phyloP scores from a whole-genome alignment of 2,329 filamentous ascomycete genomes.

The Trichocomaceae sp. region DNA sequence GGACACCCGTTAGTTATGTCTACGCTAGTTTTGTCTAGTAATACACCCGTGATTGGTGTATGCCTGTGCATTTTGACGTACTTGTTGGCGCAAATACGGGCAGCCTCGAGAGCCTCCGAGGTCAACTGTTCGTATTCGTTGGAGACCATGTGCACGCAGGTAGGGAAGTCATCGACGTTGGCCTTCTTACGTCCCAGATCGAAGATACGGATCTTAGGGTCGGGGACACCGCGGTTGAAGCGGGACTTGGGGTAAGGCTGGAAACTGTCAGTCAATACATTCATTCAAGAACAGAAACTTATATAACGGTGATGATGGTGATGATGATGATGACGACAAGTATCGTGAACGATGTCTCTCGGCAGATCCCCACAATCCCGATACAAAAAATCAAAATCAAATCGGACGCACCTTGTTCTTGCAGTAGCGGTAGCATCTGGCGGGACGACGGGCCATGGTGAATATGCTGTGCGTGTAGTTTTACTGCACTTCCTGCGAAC shows the following conservation, averaged over 20 bases:
- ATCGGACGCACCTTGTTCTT: constrained; percentile 90
- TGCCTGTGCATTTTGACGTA: no score
- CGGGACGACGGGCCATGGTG: constrained; percentile 99
- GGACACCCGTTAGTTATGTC: constrained; percentile 4
- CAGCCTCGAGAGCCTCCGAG: constrained; percentile 98
- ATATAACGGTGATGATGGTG: no score
- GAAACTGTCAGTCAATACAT: neutral
- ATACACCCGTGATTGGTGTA: no score
- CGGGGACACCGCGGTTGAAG: constrained; percentile 98
- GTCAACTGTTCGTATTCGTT: constrained; percentile 99
- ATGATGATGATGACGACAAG: no score
- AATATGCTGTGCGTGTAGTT: constrained; percentile 45
- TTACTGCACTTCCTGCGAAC: constrained; percentile 45
- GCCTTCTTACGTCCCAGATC: constrained; percentile 98
- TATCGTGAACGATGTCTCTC: no score
- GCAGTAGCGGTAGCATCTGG: constrained; percentile 99
- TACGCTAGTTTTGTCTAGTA: no score
- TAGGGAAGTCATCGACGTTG: constrained; percentile 98
- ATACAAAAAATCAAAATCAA: constrained; percentile 11
- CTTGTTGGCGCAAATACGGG: constrained; percentile 99
- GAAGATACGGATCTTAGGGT: constrained; percentile 87
- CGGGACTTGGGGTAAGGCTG: constrained; percentile 98
- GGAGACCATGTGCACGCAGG: constrained; percentile 98
- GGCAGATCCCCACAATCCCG: constrained; percentile 23
- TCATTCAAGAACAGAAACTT: neutral